Base-by-base conservation (phyloP, 1,284 basidiomycete species). In the Malassezia caprae region DNA sequence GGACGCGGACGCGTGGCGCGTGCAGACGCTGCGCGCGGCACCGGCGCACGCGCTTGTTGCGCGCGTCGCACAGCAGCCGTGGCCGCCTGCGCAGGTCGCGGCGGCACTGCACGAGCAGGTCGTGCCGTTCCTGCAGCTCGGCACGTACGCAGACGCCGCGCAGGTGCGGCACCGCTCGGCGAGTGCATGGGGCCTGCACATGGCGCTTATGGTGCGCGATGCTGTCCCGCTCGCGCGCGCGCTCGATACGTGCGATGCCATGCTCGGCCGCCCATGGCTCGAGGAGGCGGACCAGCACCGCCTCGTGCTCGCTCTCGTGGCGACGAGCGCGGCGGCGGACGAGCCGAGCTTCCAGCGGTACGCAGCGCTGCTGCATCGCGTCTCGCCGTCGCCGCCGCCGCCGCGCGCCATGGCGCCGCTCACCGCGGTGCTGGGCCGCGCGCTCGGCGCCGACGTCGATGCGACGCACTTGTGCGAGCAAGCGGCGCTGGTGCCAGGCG, bases 91-190 rank as follows among this genome's bases (percentile, higher is more conserved):
- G n/a, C 26, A 34, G 19, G 31, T 35, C 12, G 47, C 42, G n/a
- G 6, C 15, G 32, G 31, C 37, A 10, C 27, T 56, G 28, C 43
- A 27, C 11, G 53, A 56, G 8, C 8, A 34, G 13, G 47, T 56
- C 3, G 17, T 34, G 30, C 53, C 53, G 12, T 56, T 44, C 31
- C 42, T 56, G 32, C 41, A 32, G 21, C 27, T 23, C 8, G 53
- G 53, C 48, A 50, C 47, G 32, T 56, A 56, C 31, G 48, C 53
- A 12, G 47, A 50, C 23, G 37, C 46, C 0, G 37, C 23, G 8
- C 15, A n/a, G 6, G 15, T 21, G 7, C 46, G 24, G 28, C 28
- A 30, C 31, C 31, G 11, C 32, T 37, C 32, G 32, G 15, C 31
- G n/a, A 35, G 40, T 21, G 46, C 35, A 13, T 34, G 24, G 19